Base-by-base conservation (phyloP, 2,329 filamentous ascomycete species). In the Mycosphaerella sp. region DNA sequence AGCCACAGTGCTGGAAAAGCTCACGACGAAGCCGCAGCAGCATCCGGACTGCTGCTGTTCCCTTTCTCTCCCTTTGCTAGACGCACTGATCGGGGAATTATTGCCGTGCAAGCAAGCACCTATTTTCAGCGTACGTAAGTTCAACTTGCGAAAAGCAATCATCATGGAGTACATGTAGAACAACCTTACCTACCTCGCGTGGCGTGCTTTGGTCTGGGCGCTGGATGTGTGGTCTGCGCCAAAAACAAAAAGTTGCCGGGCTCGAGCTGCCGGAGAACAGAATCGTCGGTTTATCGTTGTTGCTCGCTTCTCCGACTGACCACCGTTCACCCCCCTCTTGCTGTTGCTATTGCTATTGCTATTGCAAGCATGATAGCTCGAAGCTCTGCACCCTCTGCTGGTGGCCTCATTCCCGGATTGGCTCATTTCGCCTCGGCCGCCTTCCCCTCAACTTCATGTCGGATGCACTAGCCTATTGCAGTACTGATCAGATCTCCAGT, bases 41-140 rank as follows among this genome's bases (percentile, higher is more conserved):
- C 48, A 50, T 16, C 18, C 49, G 7, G 55, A 50, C 43, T 62
- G 60, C 40, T 62, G 60, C 45, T 53, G 44, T 25, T 49, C 51
- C 21, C 47, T 62, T 32, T 57, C 55, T 18, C 47, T 46, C 37
- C 50, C 42, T 5, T 45, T 61, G 49, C 45, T 62, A 13, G 47
- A 52, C 16, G 46, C 48, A 9, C 45, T 62, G 34, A 21, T 52
- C 13, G 10, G 18, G n/a, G 34, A 28, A 28, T 30, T 61, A 28
- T 30, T 61, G 35, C 54, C 55, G 14, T 44, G 32, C 12, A 21
- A 17, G 6, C 59, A 61, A 8, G 55, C 54, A 13, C 47, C 62
- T 39, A 49, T 59, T 5, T 25, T 25, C 21, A 25, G 21, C 21
- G 21, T 25, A 25, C 21, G 21, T 25, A 25, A 5, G 1, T 1